Evolutionary conservation across 441 rosid genomes (phyloP).

Genomic region (Syzygium malaccense): DNA sequence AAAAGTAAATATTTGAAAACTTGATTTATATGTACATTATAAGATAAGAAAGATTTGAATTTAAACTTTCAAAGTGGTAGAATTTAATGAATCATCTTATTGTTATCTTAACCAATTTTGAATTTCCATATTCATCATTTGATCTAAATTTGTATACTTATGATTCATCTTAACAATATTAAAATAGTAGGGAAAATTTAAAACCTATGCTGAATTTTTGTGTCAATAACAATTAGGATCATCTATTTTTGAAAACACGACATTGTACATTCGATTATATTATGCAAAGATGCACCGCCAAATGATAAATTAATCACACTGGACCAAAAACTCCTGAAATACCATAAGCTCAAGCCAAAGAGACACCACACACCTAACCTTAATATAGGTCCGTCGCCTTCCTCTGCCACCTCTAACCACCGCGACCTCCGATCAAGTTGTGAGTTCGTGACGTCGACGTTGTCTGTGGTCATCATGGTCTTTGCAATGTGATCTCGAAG

Average conservation of each 20-base stretch:
- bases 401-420: background rate
- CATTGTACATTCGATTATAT: background rate
- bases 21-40: background rate
- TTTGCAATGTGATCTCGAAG: background rate
- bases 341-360: background rate
- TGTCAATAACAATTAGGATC: background rate
- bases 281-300: background rate
- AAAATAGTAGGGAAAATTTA: background rate
- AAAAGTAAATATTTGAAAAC: background rate
- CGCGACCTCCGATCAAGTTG: background rate
- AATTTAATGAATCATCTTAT: background rate
- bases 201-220: background rate
- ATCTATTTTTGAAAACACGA: background rate
- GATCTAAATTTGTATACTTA: background rate
- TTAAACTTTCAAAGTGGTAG: background rate
- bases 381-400: background rate
- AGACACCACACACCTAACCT: background rate
- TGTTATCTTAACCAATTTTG: background rate
- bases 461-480: background rate
- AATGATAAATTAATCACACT: background rate
- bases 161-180: background rate
- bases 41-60: background rate
- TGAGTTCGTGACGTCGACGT: background rate
- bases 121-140: background rate
- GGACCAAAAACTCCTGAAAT: background rate